Evolutionary conservation across 106 monocot genomes (phyloP).

Genomic region (Acorus gramineus): DNA sequence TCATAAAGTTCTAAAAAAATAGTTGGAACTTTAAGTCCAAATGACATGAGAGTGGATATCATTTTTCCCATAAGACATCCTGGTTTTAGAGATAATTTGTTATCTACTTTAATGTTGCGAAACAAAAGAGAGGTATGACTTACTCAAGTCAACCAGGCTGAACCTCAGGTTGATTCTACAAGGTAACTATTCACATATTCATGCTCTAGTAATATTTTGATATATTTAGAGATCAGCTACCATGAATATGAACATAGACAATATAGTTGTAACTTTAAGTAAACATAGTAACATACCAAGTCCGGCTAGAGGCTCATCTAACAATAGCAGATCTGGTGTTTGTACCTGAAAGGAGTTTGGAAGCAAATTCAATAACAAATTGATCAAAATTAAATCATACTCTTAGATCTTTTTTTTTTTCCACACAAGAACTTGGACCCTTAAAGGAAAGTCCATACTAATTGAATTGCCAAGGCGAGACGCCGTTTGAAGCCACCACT

Average conservation of each 20-base stretch:
- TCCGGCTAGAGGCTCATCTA: conserved; percentile 96
- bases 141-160: no score
- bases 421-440: neutral
- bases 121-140: no score
- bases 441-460: conserved; percentile 23
- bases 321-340: conserved; percentile 67
- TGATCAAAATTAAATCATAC: neutral
- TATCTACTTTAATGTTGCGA: no score
- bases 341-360: conserved; percentile 54
- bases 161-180: no score
- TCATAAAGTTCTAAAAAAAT: no score
- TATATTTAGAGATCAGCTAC: neutral
- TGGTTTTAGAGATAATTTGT: no score
- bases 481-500: conserved; percentile 77
- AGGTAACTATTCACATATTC: no score
- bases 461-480: conserved; percentile 74
- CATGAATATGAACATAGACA: neutral
- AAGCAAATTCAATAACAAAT: neutral
- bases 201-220: neutral
- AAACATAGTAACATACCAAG: conserved; percentile 46
- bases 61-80: no score
- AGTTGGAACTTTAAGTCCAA: no score
- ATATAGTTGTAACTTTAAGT: neutral
- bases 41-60: no score
- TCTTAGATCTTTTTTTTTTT: neutral